Conservation (phyloP, 805 yeast genomes). For the Saccharomycopsis fodiens region DNA sequence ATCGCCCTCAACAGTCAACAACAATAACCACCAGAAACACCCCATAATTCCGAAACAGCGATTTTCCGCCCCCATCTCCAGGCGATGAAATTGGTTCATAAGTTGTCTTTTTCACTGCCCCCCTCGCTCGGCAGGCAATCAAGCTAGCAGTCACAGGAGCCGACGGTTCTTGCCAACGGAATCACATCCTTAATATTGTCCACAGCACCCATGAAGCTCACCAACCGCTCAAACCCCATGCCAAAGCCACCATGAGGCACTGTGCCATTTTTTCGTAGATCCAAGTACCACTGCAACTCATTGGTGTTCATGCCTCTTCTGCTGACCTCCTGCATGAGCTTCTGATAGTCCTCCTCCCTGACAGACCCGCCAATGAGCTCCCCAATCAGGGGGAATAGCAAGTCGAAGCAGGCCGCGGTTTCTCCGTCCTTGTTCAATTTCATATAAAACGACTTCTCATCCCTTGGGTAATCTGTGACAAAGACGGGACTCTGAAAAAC, state of each 20-base stretch:
- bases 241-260: constrained; percentile 98
- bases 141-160: constrained; percentile 42
- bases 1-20: too few relatives aligned
- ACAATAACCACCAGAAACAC: too few relatives aligned
- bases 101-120: too few relatives aligned
- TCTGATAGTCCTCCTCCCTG: constrained; percentile 62
- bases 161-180: constrained; percentile 75
- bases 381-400: constrained; percentile 85
- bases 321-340: constrained; percentile 42
- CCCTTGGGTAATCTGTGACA: constrained; percentile 79
- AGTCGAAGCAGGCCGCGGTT: constrained; percentile 87
- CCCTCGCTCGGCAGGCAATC: too few relatives aligned
- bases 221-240: constrained; percentile 81
- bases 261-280: constrained; percentile 66
- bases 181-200: constrained; percentile 82
- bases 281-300: constrained; percentile 73
- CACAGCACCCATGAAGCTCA: constrained; percentile 63
- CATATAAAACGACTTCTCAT: constrained; percentile 90
- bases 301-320: constrained; percentile 48
- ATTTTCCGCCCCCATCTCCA: too few relatives aligned
- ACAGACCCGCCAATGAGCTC: constrained; percentile 92
- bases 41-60: too few relatives aligned
- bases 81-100: too few relatives aligned
- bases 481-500: constrained; percentile 66
- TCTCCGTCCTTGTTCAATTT: constrained; percentile 37